phyloP scores from a whole-genome alignment of 768 basidiomycete genomes.

The Russula vinacea region DNA sequence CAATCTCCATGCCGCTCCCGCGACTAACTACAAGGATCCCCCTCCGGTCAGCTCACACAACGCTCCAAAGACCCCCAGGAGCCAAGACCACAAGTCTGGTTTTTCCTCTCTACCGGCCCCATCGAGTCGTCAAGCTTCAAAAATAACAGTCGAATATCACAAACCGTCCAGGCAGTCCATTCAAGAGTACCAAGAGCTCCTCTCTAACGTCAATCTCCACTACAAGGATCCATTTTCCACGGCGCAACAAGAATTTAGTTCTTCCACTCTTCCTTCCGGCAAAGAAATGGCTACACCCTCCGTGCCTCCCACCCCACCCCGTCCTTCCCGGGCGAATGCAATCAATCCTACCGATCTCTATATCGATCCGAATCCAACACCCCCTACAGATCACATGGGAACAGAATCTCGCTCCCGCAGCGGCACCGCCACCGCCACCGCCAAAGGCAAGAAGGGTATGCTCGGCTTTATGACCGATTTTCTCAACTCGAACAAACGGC shows the following conservation, averaged over 20 bases:
- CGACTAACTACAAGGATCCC: conserved; percentile 41
- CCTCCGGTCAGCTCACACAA: conserved; percentile 39
- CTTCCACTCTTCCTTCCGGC: conserved; percentile 33
- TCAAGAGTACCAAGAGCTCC: conserved; percentile 72
- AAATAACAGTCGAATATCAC: conserved; percentile 65
- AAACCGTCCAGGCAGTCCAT: conserved; percentile 71
- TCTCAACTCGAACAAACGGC: conserved; percentile 70
- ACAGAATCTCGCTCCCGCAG: conserved; percentile 43
- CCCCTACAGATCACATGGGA: conserved; percentile 32
- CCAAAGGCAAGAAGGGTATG: conserved; percentile 59
- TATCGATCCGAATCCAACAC: conserved; percentile 42
- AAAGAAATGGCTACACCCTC: conserved; percentile 35
- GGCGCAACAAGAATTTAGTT: conserved; percentile 22
- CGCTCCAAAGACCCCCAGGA: conserved; percentile 25
- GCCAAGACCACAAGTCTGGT: conserved; percentile 24
- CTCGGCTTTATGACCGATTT: conserved; percentile 65
- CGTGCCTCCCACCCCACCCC: conserved; percentile 58
- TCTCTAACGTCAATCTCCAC: conserved; percentile 57
- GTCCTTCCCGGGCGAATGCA: conserved; percentile 83
- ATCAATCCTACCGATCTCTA: conserved; percentile 76
- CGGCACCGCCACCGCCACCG: conserved; percentile 41
- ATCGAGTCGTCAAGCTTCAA: conserved; percentile 27
- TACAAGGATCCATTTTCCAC: conserved; percentile 43
- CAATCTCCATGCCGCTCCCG: conserved; percentile 53
- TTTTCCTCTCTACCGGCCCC: conserved; percentile 15